phyloP scores from a whole-genome alignment of 2,329 filamentous ascomycete genomes.

The Pseudopyrenochaeta lycopersici region DNA sequence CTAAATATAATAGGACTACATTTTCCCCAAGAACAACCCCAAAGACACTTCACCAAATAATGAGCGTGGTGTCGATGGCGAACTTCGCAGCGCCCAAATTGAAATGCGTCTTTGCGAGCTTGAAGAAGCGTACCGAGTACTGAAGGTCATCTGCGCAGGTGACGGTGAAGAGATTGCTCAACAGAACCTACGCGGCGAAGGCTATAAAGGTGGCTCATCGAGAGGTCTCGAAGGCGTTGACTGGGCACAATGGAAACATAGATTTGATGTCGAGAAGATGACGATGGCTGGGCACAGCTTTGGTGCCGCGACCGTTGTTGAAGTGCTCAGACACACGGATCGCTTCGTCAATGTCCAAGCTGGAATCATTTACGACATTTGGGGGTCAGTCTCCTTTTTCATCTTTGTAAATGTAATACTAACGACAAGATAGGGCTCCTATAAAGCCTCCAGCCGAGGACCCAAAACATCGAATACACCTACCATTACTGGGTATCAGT shows the following conservation, averaged over 20 bases:
- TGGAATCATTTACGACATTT: slow-evolving; percentile 73
- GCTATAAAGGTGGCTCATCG: slow-evolving; percentile 67
- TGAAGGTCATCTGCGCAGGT: slow-evolving; percentile 65
- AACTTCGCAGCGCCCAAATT: slow-evolving; percentile 69
- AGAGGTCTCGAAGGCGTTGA: slow-evolving; percentile 64
- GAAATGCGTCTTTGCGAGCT: slow-evolving; percentile 71
- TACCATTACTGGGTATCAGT: slow-evolving; percentile 70
- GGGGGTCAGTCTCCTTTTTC: slow-evolving; percentile 54
- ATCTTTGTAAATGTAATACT: slow-evolving; percentile 2
- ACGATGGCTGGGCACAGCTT: slow-evolving; percentile 74
- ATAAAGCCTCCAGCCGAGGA: slow-evolving; percentile 54
- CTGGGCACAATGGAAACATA: slow-evolving; percentile 66
- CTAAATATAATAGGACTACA: slow-evolving; percentile 58
- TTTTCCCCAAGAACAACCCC: slow-evolving; percentile 66
- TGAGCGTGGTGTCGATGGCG: slow-evolving; percentile 66
- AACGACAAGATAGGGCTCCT: slow-evolving; percentile 53
- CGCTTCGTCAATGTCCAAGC: slow-evolving; percentile 67
- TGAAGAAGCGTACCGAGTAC: slow-evolving; percentile 67
- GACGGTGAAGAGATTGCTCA: slow-evolving; percentile 61
- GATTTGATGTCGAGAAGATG: slow-evolving; percentile 65
- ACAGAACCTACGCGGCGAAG: slow-evolving; percentile 65
- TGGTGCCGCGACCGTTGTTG: slow-evolving; percentile 70
- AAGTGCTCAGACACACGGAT: slow-evolving; percentile 65
- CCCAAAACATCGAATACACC: slow-evolving; percentile 56
- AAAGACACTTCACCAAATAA: slow-evolving; percentile 62